phyloP scores from a whole-genome alignment of 2,329 filamentous ascomycete genomes.

The Fusarium sp. region DNA sequence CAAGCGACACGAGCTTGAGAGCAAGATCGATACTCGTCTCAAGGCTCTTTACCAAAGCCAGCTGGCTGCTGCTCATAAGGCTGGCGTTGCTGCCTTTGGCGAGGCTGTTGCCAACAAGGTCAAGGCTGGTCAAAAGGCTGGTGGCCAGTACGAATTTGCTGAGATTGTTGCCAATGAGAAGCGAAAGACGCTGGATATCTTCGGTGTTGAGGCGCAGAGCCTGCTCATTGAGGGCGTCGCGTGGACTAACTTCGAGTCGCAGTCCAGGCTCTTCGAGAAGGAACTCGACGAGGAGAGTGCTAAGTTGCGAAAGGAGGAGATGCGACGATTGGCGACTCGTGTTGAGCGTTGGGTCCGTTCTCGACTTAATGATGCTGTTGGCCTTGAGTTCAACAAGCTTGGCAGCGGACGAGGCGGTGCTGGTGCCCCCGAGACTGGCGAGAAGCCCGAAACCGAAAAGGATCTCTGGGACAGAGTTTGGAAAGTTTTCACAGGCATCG shows the following conservation, averaged over 20 bases:
- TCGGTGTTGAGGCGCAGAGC: conserved; percentile 78
- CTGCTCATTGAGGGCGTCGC: conserved; percentile 80
- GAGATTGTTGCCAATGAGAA: conserved; percentile 91
- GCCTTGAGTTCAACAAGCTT: conserved; percentile 95
- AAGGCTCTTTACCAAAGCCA: conserved; percentile 92
- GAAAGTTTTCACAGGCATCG: conserved; percentile 83
- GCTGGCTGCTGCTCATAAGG: conserved; percentile 87
- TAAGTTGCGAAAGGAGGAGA: conserved; percentile 90
- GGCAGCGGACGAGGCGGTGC: conserved; percentile 86
- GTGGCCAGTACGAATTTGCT: conserved; percentile 91
- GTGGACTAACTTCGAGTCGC: conserved; percentile 89
- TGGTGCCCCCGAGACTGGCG: conserved; percentile 81
- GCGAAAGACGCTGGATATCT: conserved; percentile 76
- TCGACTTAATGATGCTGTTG: conserved; percentile 85
- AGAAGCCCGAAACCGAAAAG: conserved; percentile 79
- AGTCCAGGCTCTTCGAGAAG: conserved; percentile 83
- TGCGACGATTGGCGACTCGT: conserved; percentile 89
- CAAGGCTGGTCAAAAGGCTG: conserved; percentile 92
- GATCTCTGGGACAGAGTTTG: conserved; percentile 97
- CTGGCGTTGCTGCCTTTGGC: conserved; percentile 83
- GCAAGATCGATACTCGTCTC: conserved; percentile 87
- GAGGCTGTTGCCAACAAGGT: conserved; percentile 88
- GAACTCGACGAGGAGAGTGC: conserved; percentile 90
- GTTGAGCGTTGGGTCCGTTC: conserved; percentile 95
- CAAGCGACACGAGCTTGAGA: conserved; percentile 86